Percentiles rank a stretch among this genome's conserved stretches.
Conservation (phyloP, 768 basidiomycete species). For the Exidia glandulosa region DNA sequence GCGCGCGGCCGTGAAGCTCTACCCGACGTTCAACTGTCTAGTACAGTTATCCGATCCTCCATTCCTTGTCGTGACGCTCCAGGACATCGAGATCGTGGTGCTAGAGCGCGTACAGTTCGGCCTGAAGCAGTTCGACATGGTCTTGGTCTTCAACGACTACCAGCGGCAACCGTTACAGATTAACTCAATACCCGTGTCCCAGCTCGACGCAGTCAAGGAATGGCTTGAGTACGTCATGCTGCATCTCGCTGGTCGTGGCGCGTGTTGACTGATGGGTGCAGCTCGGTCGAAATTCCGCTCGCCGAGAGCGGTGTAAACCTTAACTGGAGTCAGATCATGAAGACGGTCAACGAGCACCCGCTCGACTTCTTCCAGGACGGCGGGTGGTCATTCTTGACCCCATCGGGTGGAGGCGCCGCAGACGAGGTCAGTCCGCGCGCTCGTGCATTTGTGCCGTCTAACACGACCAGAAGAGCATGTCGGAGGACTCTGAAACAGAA, state of each 20-base stretch:
- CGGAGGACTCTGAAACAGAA: conserved; percentile 47
- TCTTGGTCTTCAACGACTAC: conserved; percentile 96
- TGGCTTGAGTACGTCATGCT: conserved; percentile 80
- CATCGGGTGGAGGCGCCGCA: conserved; percentile 42
- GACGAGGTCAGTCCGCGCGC: no score
- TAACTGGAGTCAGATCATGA: conserved; percentile 98
- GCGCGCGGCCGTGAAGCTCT: conserved; percentile 86
- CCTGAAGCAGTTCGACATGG: conserved; percentile 92
- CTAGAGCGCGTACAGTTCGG: conserved; percentile 95
- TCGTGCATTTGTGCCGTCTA: neutral
- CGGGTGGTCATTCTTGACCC: conserved; percentile 90
- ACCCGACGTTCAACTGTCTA: conserved; percentile 94
- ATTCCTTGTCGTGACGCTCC: conserved; percentile 88
- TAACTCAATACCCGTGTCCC: conserved; percentile 84
- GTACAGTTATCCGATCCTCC: conserved; percentile 92
- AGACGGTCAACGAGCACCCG: conserved; percentile 92
- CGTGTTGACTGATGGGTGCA: conserved; percentile 21
- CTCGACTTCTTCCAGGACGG: conserved; percentile 91
- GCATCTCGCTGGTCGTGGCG: neutral
- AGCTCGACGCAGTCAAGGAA: conserved; percentile 95
- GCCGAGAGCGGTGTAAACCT: conserved; percentile 94
- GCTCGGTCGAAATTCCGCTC: conserved; percentile 93
- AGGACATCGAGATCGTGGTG: conserved; percentile 93
- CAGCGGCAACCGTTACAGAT: conserved; percentile 86
- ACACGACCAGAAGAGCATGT: conserved; percentile 34